Base-by-base conservation (phyloP, 1,139 yeast species). In the Kodamaea fungicola region DNA sequence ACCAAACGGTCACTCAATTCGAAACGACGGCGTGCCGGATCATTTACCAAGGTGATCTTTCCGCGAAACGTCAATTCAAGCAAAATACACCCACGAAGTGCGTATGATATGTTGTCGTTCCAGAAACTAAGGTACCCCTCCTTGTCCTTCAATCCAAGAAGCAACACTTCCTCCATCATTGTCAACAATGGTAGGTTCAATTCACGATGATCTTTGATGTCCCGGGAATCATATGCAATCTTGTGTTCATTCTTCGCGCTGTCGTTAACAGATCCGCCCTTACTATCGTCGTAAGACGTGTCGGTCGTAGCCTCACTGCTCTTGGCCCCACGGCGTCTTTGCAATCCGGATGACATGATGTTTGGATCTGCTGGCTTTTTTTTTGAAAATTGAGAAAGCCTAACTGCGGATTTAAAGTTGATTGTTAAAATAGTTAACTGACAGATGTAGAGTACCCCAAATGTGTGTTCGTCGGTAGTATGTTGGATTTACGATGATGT, bases 41-140 rank as follows among this genome's bases (percentile, higher is more conserved):
- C 98, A 57, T 87, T 87, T 33, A 89, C 85, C 70, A 94, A 79
- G 38, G 92, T 75, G 54, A 92, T 88, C 55, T 84, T 85, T 41
- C 89, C 90, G 51, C 97, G 78, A 55, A 92, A 78, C 2, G 97
- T 96, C 60, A 92, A 73, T 61, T 92, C 99, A 62, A 92, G 76
- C 41, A 92, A 58, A 45, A 92, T 92, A 58, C 97, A 86, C 8
- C 98, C 99, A 52, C 99, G 80, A 43, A 92, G 74, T 2, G 97
- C 96, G 63, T 92, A 94, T 22, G 97, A 88, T 41, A 92, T 90
- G 60, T 88, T 90, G 62, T 92, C 99, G 60, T 92, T 94, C 98
- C 98, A 92, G 62, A 92, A 92, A 16, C 97, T 88, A 41, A 92
- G 71, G 60, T 90, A 89, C 6, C 98, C 98, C 62, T 92, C 97